Percentiles rank a stretch among this genome's conserved stretches.
Evolutionary conservation across 2,329 filamentous ascomycete genomes (phyloP).

Genomic region (Aspergillus tubingensis): DNA sequence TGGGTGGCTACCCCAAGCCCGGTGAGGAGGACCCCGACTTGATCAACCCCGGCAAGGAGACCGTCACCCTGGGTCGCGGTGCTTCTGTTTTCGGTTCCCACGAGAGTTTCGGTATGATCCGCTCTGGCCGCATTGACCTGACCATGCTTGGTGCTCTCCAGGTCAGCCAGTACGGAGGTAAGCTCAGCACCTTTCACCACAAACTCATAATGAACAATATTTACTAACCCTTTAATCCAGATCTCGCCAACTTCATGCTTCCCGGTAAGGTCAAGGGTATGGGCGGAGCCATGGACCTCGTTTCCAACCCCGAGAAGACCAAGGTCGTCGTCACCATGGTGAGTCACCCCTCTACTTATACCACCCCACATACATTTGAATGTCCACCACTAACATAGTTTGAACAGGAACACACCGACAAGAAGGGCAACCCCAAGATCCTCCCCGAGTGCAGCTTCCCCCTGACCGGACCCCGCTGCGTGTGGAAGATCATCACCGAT

Average conservation of each 20-base stretch:
- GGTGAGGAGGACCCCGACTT: conserved; percentile 73
- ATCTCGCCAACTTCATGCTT: conserved; percentile 88
- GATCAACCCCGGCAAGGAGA: conserved; percentile 87
- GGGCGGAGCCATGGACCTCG: conserved; percentile 77
- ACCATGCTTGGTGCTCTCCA: conserved; percentile 83
- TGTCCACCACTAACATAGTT: not conserved
- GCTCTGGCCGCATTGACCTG: conserved; percentile 79
- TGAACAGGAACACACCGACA: conserved; percentile 63
- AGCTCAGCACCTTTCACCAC: conserved; percentile 6
- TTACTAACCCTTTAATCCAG: conserved; percentile 35
- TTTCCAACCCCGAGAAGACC: conserved; percentile 69
- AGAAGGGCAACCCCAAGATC: conserved; percentile 69
- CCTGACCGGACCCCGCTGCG: conserved; percentile 65
- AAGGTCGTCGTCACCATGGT: conserved; percentile 70
- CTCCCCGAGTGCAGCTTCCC: conserved; percentile 63
- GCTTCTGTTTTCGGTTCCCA: conserved; percentile 76
- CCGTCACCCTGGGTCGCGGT: conserved; percentile 74
- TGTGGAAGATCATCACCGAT: conserved; percentile 73
- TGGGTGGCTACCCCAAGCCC: conserved; percentile 73
- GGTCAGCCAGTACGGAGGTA: conserved; percentile 68
- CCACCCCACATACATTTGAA: too few species aligned
- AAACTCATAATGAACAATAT: not conserved
- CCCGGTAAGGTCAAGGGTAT: conserved; percentile 85
- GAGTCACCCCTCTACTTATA: not conserved
- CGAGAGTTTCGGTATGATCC: conserved; percentile 86